Conservation (phyloP, 805 yeast species). For the Saturnispora kantuleensis region DNA sequence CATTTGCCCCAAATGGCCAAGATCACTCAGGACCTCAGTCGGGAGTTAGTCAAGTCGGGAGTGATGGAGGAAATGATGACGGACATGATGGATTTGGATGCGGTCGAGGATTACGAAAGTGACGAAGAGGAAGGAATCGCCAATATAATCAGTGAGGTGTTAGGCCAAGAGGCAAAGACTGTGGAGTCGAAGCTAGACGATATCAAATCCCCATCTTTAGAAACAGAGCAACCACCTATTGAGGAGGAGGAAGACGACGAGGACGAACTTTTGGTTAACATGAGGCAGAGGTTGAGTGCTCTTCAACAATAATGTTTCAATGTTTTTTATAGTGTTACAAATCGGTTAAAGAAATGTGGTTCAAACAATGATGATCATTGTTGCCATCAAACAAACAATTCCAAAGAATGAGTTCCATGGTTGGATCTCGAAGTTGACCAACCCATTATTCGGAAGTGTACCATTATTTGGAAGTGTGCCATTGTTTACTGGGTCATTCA, state of each 20-base stretch:
- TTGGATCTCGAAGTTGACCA: not conserved
- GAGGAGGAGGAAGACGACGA: conserved; percentile 47
- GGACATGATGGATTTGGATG: conserved; percentile 68
- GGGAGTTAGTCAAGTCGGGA: conserved; percentile 78
- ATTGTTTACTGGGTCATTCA: not conserved
- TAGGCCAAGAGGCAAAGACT: conserved; percentile 1
- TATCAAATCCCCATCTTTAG: conserved; percentile 9
- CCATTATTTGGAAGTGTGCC: not conserved
- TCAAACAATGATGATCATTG: conserved; percentile 1
- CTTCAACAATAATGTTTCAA: conserved; percentile 40
- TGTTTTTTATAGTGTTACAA: not conserved
- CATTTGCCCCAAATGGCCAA: conserved; percentile 68
- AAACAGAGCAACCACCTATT: conserved; percentile 17
- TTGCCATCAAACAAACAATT: conserved; percentile 1
- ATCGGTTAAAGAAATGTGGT: not conserved
- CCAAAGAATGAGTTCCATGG: conserved; percentile 4
- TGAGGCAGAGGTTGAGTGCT: conserved; percentile 84
- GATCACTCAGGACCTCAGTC: conserved; percentile 78
- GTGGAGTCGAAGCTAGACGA: not conserved
- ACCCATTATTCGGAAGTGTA: conserved; percentile 1
- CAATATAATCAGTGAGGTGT: conserved; percentile 3
- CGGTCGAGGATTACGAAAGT: conserved; percentile 57
- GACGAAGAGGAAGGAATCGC: conserved; percentile 34
- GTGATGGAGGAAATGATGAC: conserved; percentile 92
- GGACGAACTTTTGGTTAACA: conserved; percentile 64